Conservation (phyloP, 2,329 filamentous ascomycete genomes). For the Pseudogymnoascus verrucosus region DNA sequence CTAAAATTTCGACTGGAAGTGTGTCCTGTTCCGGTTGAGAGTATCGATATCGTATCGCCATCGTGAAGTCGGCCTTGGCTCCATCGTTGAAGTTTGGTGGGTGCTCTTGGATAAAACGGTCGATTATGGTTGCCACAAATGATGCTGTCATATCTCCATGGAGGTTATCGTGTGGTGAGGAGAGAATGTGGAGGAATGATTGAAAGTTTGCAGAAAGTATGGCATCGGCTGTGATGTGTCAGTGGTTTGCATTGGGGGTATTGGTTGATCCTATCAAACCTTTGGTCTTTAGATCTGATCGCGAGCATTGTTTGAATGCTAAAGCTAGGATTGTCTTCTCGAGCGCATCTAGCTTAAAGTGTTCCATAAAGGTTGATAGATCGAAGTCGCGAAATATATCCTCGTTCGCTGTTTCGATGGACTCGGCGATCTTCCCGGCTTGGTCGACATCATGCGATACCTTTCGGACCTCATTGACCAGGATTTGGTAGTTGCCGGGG, state of each 20-base stretch:
- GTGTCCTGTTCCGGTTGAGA: constrained; percentile 59
- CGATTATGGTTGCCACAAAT: constrained; percentile 72
- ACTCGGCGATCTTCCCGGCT: constrained; percentile 84
- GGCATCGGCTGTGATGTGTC: constrained; percentile 60
- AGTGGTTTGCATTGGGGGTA: constrained; percentile 10
- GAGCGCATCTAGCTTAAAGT: constrained; percentile 86
- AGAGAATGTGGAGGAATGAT: constrained; percentile 69
- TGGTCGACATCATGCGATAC: constrained; percentile 73
- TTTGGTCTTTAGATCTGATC: constrained; percentile 79
- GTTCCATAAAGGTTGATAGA: constrained; percentile 87
- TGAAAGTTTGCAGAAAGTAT: constrained; percentile 74
- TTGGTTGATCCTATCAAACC: constrained; percentile 44
- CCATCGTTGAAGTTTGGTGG: constrained; percentile 77
- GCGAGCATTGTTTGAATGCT: constrained; percentile 77
- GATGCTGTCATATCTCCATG: constrained; percentile 58
- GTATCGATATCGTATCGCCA: constrained; percentile 56
- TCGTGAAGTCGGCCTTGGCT: constrained; percentile 58
- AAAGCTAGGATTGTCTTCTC: constrained; percentile 82
- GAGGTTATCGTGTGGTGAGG: constrained; percentile 52
- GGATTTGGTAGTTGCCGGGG: constrained; percentile 73
- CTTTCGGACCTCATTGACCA: constrained; percentile 79
- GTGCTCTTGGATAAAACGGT: constrained; percentile 79
- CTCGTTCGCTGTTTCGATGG: constrained; percentile 81
- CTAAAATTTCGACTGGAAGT: constrained; percentile 63
- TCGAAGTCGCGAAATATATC: constrained; percentile 96